phyloP scores from a whole-genome alignment of 1,139 yeast genomes.

The Diutina pseudorugosa region DNA sequence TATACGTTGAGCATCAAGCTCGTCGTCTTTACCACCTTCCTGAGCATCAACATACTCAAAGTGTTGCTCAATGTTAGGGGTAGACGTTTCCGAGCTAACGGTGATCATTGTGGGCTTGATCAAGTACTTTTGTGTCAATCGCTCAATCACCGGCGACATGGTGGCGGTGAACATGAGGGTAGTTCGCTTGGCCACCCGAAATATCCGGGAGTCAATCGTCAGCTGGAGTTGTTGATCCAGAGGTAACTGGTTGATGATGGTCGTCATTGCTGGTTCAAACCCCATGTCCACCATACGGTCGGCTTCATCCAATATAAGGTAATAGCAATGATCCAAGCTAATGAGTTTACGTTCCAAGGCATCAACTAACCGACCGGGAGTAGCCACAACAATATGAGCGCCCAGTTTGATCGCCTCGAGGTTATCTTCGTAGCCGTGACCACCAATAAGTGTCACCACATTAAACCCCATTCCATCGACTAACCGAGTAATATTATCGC shows the following conservation, averaged over 20 bases:
- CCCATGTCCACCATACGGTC: constrained; percentile 95
- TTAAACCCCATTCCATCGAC: constrained; percentile 26
- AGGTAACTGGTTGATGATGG: constrained; percentile 41
- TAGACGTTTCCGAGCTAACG: background rate
- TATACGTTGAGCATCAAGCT: constrained; percentile 14
- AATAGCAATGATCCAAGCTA: constrained; percentile 48
- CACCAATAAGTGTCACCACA: constrained; percentile 74
- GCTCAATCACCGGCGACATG: constrained; percentile 64
- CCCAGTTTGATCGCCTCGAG: background rate
- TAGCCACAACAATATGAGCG: constrained; percentile 77
- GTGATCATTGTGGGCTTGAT: constrained; percentile 27
- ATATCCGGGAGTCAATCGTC: constrained; percentile 10
- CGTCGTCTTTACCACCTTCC: constrained; percentile 9
- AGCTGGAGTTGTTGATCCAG: constrained; percentile 13
- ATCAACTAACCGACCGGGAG: constrained; percentile 86
- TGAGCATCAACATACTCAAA: constrained; percentile 36
- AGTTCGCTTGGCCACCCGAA: constrained; percentile 17
- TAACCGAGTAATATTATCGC: constrained; percentile 49
- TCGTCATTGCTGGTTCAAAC: constrained; percentile 67
- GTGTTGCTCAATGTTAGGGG: constrained; percentile 44
- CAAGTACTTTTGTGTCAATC: constrained; percentile 50
- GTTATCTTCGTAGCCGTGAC: constrained; percentile 31
- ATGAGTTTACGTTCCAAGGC: constrained; percentile 58
- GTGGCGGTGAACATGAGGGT: constrained; percentile 95
- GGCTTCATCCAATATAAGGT: constrained; percentile 81